A percentile compares a stretch with the other conserved stretches of the same genome.
These are phyloP conservation scores for Mycena rebaudengoi DNA, from an alignment of 768 basidiomycete species.

Conservation along the genomic window DNA sequence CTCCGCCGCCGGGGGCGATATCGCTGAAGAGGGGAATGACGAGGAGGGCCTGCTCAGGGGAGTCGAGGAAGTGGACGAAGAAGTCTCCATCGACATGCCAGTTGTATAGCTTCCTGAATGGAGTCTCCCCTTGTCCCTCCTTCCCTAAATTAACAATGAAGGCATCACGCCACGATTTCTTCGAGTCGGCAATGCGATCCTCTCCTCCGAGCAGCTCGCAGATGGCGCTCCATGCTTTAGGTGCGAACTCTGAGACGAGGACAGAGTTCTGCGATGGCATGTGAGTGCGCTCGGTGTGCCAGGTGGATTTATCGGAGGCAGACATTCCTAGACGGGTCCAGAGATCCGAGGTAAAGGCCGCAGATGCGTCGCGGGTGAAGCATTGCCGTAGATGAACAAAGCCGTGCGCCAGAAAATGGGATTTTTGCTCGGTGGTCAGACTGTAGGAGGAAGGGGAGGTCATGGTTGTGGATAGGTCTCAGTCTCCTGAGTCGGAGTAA, in stretches of 20 bases:
- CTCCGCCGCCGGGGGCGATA: slow-evolving; percentile 63
- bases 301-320: slow-evolving; percentile 62
- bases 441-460: not conserved
- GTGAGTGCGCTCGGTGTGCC: slow-evolving; percentile 60
- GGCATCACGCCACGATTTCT: slow-evolving; percentile 61
- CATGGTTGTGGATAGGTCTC: too few species aligned
- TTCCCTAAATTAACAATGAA: slow-evolving; percentile 72
- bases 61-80: slow-evolving; percentile 70
- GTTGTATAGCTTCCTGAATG: slow-evolving; percentile 59
- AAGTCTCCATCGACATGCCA: slow-evolving; percentile 75
- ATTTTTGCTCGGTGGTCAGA: slow-evolving; percentile 53
- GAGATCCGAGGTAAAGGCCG: slow-evolving; percentile 56
- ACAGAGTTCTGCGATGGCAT: slow-evolving; percentile 64
- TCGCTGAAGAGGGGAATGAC: slow-evolving; percentile 70
- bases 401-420: slow-evolving; percentile 64
- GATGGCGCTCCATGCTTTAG: slow-evolving; percentile 70
- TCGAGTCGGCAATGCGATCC: slow-evolving; percentile 60
- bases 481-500: too few species aligned
- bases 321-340: slow-evolving; percentile 63
- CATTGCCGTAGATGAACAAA: slow-evolving; percentile 61
- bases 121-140: slow-evolving; percentile 43
- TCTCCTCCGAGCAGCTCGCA: slow-evolving; percentile 67
- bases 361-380: slow-evolving; percentile 60
- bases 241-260: slow-evolving; percentile 57
- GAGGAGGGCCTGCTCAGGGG: slow-evolving; percentile 69